Conservation (phyloP, 305 asterid species). For the Lippia alba region DNA sequence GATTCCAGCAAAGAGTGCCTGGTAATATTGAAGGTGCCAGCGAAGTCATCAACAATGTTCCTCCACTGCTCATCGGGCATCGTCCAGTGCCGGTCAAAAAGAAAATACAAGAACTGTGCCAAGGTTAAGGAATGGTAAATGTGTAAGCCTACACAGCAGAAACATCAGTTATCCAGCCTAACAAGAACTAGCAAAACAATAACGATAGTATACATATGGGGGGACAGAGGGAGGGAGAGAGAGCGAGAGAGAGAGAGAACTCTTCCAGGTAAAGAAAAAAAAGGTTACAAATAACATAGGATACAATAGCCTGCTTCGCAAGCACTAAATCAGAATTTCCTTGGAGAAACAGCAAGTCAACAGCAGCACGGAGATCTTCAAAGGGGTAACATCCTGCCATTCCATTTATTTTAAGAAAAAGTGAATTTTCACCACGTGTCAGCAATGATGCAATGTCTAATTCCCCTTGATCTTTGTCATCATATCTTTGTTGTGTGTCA, state of each 20-base stretch:
- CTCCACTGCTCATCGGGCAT: slow-evolving; percentile 77
- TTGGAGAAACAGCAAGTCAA: slow-evolving; percentile 82
- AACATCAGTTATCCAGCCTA: slow-evolving; percentile 9
- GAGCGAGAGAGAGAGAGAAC: background rate
- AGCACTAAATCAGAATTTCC: slow-evolving; percentile 91
- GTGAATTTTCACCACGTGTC: slow-evolving; percentile 51
- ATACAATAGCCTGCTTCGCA: slow-evolving; percentile 96
- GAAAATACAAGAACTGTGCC: slow-evolving; percentile 82
- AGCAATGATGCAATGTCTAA: slow-evolving; percentile 51
- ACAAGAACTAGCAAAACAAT: background rate
- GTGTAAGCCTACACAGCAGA: slow-evolving; percentile 22
- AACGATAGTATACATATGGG: no score
- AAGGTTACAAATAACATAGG: slow-evolving; percentile 42
- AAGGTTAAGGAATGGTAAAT: slow-evolving; percentile 54
- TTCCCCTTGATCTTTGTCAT: slow-evolving; percentile 56
- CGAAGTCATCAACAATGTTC: slow-evolving; percentile 78
- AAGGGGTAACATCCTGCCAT: slow-evolving; percentile 87
- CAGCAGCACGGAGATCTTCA: slow-evolving; percentile 76
- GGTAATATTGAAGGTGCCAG: slow-evolving; percentile 77
- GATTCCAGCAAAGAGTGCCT: slow-evolving; percentile 92
- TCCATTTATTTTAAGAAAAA: slow-evolving; percentile 63
- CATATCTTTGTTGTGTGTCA: slow-evolving; percentile 61
- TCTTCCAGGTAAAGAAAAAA: background rate
- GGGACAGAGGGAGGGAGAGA: background rate
- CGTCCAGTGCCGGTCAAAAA: slow-evolving; percentile 92